A percentile compares a stretch with the other conserved stretches of the same genome.
phyloP scores from a whole-genome alignment of 176 grass and related monocot genomes.

The Carex parvula region DNA sequence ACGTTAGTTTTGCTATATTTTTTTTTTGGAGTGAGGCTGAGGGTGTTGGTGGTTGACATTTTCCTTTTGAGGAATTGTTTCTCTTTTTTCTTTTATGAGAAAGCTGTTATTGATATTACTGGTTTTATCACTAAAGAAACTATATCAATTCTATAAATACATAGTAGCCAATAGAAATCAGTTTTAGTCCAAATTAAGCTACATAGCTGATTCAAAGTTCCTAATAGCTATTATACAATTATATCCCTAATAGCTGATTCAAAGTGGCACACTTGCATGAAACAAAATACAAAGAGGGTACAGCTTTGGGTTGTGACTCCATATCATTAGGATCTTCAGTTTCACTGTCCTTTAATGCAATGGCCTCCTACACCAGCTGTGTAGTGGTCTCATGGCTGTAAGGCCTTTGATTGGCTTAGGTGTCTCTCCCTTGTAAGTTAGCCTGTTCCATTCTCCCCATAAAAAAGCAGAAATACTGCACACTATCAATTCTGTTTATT shows the following conservation, averaged over 20 bases:
- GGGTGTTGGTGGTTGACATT: neutral
- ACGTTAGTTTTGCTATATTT: neutral
- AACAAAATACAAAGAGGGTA: neutral
- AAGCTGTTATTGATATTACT: neutral
- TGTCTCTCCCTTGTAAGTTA: neutral
- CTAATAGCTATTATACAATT: neutral
- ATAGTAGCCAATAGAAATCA: neutral
- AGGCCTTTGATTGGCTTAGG: slow-evolving; percentile 1
- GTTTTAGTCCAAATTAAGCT: neutral
- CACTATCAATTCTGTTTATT: neutral
- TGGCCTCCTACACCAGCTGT: neutral
- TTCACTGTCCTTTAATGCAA: neutral
- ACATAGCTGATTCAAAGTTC: neutral
- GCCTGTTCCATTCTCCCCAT: neutral
- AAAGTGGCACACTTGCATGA: neutral
- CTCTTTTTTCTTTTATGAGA: neutral
- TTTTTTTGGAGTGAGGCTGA: neutral
- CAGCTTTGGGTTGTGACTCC: neutral
- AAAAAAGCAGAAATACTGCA: neutral
- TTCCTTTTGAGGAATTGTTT: neutral
- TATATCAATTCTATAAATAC: neutral
- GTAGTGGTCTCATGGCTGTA: neutral
- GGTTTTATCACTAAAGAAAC: neutral
- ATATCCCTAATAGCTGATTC: neutral
- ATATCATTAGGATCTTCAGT: neutral